These are phyloP conservation scores for Osmozyma mogii DNA, from an alignment of 805 yeast genomes.

Conservation along the genomic window DNA sequence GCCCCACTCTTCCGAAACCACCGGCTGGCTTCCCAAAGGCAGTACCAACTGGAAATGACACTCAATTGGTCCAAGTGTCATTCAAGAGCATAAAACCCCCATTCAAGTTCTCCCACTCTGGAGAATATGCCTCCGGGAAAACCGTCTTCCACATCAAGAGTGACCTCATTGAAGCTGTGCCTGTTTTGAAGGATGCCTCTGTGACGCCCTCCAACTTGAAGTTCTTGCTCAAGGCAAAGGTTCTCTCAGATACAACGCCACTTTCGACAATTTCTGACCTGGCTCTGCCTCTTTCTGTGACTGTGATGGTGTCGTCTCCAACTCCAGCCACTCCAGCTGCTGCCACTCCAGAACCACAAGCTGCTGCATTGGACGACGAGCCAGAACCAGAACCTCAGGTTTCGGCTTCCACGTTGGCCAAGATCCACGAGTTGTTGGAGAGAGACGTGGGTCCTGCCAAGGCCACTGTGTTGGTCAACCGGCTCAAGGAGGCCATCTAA, in stretches of 20 bases:
- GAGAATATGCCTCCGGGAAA: too few species aligned
- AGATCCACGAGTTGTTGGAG: slow-evolving; percentile 28
- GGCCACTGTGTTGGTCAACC: slow-evolving; percentile 8
- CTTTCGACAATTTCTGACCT: slow-evolving; percentile 18
- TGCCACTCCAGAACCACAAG: slow-evolving; percentile 3
- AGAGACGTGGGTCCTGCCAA: slow-evolving; percentile 23
- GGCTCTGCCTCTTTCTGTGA: slow-evolving; percentile 6
- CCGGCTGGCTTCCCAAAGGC: slow-evolving; percentile 24
- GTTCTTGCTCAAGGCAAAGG: slow-evolving; percentile 55
- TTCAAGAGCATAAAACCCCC: slow-evolving; percentile 72
- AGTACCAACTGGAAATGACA: background rate
- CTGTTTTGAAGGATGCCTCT: slow-evolving; percentile 16
- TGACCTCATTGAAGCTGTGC: slow-evolving; percentile 22
- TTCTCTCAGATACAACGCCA: slow-evolving; percentile 43
- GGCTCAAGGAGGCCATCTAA: too few species aligned
- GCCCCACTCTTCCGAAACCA: slow-evolving; percentile 44
- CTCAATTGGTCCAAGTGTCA: slow-evolving; percentile 15
- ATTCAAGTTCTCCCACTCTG: slow-evolving; percentile 41
- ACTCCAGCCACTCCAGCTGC: background rate
- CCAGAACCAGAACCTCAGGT: too few species aligned
- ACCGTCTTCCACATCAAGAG: slow-evolving; percentile 34
- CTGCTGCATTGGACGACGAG: slow-evolving; percentile 1
- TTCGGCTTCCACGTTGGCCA: slow-evolving; percentile 35
- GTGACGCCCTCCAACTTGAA: slow-evolving; percentile 36
- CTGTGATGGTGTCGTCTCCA: slow-evolving; percentile 15